Evolutionary conservation across 495 filamentous ascomycete genomes (phyloP).

Genomic region (Pyrenopolyporus hunteri): DNA sequence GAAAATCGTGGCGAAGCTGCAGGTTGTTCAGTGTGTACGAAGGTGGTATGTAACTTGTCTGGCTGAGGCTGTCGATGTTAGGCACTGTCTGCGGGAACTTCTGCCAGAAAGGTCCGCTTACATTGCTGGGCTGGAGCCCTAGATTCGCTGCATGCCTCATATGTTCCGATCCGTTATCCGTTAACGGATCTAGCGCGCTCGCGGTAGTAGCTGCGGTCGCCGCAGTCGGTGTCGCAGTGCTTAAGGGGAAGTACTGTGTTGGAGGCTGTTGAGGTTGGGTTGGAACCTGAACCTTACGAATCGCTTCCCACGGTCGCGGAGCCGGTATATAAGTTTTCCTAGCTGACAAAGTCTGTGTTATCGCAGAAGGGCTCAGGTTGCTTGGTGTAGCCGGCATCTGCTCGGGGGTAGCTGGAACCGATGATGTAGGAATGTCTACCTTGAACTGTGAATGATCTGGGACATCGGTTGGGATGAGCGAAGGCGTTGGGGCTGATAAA

Average conservation of each 20-base stretch:
- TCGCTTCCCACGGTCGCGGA: constrained; percentile 42
- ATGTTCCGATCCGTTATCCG: constrained; percentile 8
- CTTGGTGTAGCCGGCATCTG: constrained; percentile 6
- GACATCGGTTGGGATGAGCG: constrained; percentile 5
- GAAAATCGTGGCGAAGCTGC: no score
- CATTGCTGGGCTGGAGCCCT: constrained; percentile 40
- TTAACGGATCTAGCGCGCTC: background rate
- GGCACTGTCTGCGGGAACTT: constrained; percentile 38
- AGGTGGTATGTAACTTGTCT: constrained; percentile 15
- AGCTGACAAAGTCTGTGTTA: background rate
- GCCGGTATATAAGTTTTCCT: constrained; percentile 39
- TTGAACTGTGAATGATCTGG: background rate
- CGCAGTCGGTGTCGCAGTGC: background rate
- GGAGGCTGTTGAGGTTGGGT: constrained; percentile 7
- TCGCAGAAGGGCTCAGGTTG: constrained; percentile 5
- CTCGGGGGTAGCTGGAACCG: background rate
- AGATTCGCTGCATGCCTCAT: constrained; percentile 27
- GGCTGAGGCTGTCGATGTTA: constrained; percentile 42
- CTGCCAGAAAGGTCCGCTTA: constrained; percentile 44
- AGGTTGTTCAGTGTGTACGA: constrained; percentile 21
- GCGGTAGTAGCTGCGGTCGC: background rate
- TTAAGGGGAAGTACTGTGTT: background rate
- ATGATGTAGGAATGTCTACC: background rate
- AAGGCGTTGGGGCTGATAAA: constrained; percentile 1
- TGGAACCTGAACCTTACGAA: constrained; percentile 34